Percentiles rank a stretch among this genome's conserved stretches.
These are phyloP conservation scores for Debaryomyces subglobosus DNA, from an alignment of 1,139 yeast genomes.

Conservation along the genomic window DNA sequence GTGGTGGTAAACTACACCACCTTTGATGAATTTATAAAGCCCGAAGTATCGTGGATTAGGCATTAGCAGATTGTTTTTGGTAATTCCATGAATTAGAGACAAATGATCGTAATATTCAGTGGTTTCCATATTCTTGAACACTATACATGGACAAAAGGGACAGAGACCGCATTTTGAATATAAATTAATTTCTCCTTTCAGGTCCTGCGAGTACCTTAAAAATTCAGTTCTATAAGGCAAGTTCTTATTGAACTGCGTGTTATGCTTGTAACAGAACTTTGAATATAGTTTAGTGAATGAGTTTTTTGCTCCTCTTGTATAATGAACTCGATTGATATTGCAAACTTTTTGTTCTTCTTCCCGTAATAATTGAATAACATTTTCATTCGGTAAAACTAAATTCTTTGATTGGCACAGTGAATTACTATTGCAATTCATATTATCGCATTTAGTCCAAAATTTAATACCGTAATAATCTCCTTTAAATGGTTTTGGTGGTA, in stretches of 20 bases:
- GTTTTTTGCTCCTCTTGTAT: neutral
- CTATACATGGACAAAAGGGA: constrained; percentile 5
- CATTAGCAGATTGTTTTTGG: neutral
- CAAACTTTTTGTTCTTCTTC: neutral
- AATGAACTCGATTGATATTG: neutral
- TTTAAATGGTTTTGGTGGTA: constrained; percentile 2
- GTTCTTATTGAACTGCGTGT: neutral
- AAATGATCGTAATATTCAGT: constrained; percentile 1
- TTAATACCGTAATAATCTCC: neutral
- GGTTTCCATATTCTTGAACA: constrained; percentile 2
- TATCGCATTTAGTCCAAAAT: neutral
- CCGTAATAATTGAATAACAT: neutral
- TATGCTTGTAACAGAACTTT: constrained; percentile 3
- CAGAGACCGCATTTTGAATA: constrained; percentile 6
- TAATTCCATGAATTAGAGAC: neutral
- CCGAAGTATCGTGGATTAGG: constrained; percentile 2
- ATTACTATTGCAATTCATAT: neutral
- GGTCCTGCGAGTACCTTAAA: constrained; percentile 1
- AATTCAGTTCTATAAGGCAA: constrained; percentile 1
- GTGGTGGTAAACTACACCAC: neutral
- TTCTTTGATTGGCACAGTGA: neutral
- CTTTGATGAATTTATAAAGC: neutral
- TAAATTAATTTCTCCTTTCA: neutral
- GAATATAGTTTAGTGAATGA: constrained; percentile 1
- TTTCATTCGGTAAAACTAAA: neutral